Percentiles rank a stretch among this genome's conserved stretches.
Conservation (phyloP, 1,284 basidiomycete genomes). For the Cryptococcus wingfieldii region DNA sequence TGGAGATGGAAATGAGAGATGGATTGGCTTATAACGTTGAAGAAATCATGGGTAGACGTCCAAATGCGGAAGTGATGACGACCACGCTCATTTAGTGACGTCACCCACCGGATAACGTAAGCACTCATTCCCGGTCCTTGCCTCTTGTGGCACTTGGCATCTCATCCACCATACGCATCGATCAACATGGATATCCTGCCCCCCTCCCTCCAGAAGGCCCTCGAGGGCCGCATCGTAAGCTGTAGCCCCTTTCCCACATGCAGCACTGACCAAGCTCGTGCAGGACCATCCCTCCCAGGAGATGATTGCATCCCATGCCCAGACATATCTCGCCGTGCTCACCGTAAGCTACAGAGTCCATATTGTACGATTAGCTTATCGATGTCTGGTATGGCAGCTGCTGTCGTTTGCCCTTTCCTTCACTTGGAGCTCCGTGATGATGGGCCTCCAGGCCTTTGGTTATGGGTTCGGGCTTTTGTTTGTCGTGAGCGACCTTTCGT, state of each 20-base stretch:
- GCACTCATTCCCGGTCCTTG: not conserved
- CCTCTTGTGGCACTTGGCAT: not conserved
- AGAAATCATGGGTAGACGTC: too few relatives aligned
- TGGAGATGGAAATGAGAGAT: not conserved
- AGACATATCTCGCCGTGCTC: slow-evolving; percentile 32
- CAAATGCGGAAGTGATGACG: not conserved
- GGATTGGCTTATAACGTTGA: not conserved
- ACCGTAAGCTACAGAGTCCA: slow-evolving; percentile 26
- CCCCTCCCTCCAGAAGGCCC: slow-evolving; percentile 13
- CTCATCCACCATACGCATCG: too few relatives aligned
- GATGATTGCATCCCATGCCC: slow-evolving; percentile 28
- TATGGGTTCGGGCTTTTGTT: slow-evolving; percentile 30
- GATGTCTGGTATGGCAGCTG: slow-evolving; percentile 13
- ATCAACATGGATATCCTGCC: slow-evolving; percentile 32
- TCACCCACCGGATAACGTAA: not conserved
- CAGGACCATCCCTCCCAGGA: slow-evolving; percentile 42
- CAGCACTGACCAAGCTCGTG: not conserved
- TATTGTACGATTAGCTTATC: not conserved
- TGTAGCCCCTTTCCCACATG: not conserved
- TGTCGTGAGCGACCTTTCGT: slow-evolving; percentile 19
- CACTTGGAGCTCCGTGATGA: slow-evolving; percentile 26
- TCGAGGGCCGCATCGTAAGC: slow-evolving; percentile 37
- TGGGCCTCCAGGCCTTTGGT: slow-evolving; percentile 36
- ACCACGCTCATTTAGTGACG: not conserved
- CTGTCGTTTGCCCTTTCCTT: slow-evolving; percentile 34